These are phyloP conservation scores for Rhytidiadelphus loreus DNA, from an alignment of 225 moss, liverwort and hornwort species.

Conservation along the genomic window DNA sequence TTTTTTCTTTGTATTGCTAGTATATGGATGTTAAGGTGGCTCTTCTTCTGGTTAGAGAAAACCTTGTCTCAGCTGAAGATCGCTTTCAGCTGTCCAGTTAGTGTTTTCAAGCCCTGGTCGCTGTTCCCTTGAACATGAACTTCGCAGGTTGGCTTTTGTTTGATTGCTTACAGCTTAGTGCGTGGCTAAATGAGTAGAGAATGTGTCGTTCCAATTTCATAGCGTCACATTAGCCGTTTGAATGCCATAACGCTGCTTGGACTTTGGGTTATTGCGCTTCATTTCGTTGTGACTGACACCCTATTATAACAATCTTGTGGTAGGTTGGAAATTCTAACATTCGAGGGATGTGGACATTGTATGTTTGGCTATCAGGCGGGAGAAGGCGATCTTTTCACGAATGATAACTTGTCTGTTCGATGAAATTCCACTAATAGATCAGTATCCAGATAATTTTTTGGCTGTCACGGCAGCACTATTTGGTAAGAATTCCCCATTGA, in stretches of 20 bases:
- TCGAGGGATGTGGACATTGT: neutral
- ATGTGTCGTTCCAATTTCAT: neutral
- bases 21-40: neutral
- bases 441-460: conserved; percentile 70
- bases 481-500: conserved; percentile 35
- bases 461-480: conserved; percentile 73
- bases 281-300: neutral
- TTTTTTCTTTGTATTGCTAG: neutral
- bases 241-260: neutral
- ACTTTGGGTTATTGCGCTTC: neutral
- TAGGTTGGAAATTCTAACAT: neutral
- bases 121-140: neutral
- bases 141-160: neutral
- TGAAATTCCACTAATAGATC: conserved; percentile 62
- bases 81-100: neutral
- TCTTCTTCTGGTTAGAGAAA: neutral
- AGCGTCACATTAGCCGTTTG: neutral
- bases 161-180: neutral
- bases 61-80: neutral
- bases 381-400: conserved; percentile 45
- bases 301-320: neutral
- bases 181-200: neutral
- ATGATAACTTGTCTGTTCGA: conserved; percentile 87
- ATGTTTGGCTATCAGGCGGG: conserved; percentile 19
- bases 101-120: neutral